Evolutionary conservation across 139 green algal species (phyloP), one percentile per base, ranked within the genome.

Genomic region (Chlorella sp.): DNA sequence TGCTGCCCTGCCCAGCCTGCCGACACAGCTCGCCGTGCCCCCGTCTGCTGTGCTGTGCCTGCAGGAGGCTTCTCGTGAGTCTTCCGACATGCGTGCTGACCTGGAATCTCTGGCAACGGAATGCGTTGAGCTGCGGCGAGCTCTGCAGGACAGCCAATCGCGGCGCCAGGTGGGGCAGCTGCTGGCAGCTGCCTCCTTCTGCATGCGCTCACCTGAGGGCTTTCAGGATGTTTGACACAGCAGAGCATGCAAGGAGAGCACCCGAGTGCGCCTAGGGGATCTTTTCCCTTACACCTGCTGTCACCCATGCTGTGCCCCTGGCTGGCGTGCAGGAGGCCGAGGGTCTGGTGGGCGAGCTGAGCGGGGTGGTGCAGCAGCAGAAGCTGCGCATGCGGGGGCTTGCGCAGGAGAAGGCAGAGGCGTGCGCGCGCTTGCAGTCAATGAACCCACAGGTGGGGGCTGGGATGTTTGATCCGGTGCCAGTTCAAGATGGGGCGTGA

Each of bases 351-450:
- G 60, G 39, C 7, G 89, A 93, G 89, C 86, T 93, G 3, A 91
- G 88, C 19, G 86, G 92, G 34, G 89, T 93, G 71, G 81, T 92
- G 81, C 89, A 88, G 82, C 89, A 89, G 40, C 91, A 93, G 85
- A 93, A 93, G 89, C 83, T 89, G 19, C 80, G 89, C 48, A 73
- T 93, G 60, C 80, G 84, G 22, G 76, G 82, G 14, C 69, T 92
- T n/a, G 81, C 90, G 34, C 79, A 90, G 36, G 91, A 92, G 77
- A 76, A 81, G 48, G 83, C 68, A 15, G 87, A 92, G 53, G 75
- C 89, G 79, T 61, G 42, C 0, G 86, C 91, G 30, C 83, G 91
- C 34, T 48, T 91, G n/a, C 81, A 81, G 30, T 39, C 80, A 69
- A 82, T 89, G 48, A 84, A 91, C 69, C 91, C 91, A 26, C 86